A percentile compares a stretch with the other conserved stretches of the same genome.
These are phyloP conservation scores for Candida methanosorbosa DNA, from an alignment of 805 yeast species.

Conservation along the genomic window DNA sequence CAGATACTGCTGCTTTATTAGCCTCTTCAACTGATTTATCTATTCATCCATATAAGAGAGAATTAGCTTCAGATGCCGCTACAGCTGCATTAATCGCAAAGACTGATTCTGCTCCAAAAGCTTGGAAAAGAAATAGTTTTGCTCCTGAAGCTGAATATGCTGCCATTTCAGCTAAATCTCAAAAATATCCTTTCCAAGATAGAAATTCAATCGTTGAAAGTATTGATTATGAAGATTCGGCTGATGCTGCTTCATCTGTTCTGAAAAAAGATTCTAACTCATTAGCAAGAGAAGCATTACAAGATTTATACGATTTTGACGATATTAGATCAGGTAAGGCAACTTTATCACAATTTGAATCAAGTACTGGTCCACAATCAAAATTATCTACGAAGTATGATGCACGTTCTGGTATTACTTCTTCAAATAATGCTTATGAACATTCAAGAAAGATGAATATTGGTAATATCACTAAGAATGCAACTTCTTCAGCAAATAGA, in stretches of 20 bases:
- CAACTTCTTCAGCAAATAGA: constrained; percentile 31
- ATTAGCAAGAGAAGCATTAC: constrained; percentile 29
- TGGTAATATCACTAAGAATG: constrained; percentile 17
- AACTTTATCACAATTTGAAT: constrained; percentile 20
- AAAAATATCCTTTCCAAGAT: constrained; percentile 21
- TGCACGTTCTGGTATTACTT: constrained; percentile 17
- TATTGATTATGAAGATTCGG: constrained; percentile 27
- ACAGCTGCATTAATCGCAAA: constrained; percentile 49
- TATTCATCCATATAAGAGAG: constrained; percentile 57
- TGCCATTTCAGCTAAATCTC: constrained; percentile 27
- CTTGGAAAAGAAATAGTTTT: constrained; percentile 37
- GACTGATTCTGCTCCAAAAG: constrained; percentile 35
- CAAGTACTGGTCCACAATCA: constrained; percentile 8
- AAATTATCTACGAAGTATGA: constrained; percentile 9
- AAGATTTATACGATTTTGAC: constrained; percentile 34
- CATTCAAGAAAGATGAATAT: constrained; percentile 23
- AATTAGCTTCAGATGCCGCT: constrained; percentile 53
- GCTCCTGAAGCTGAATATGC: constrained; percentile 42
- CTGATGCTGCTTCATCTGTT: constrained; percentile 35
- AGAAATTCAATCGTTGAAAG: constrained; percentile 4
- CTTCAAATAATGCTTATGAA: constrained; percentile 19
- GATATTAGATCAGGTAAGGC: constrained; percentile 31
- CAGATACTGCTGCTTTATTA: constrained; percentile 69
- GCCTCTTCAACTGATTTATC: constrained; percentile 62
- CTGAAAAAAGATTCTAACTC: constrained; percentile 19